A percentile compares a stretch with the other conserved stretches of the same genome.
These are phyloP conservation scores for Condylostoma magnum DNA, from an alignment of 169 alveolate genomes.

Conservation along the genomic window DNA sequence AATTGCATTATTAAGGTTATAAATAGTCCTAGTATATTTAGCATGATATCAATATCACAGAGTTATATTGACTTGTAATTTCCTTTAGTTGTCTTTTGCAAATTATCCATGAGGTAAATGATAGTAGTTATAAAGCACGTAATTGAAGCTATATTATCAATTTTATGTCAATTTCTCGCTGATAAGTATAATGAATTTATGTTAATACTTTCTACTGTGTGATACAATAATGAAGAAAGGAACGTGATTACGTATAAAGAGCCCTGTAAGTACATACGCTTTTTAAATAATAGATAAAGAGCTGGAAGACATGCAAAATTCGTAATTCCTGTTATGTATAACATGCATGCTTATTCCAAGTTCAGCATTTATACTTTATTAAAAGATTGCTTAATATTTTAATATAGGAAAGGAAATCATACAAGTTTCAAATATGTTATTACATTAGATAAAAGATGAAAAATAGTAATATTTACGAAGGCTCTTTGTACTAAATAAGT, in stretches of 20 bases:
- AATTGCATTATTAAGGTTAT: neutral
- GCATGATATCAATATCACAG: neutral
- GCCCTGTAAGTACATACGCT: neutral
- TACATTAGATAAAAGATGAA: too few relatives aligned
- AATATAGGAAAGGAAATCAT: too few relatives aligned
- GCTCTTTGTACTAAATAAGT: too few relatives aligned
- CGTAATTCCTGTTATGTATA: neutral
- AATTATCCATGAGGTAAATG: slow-evolving; percentile 4
- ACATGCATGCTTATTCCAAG: too few relatives aligned
- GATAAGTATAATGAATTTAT: neutral
- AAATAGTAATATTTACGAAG: too few relatives aligned
- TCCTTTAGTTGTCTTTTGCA: neutral
- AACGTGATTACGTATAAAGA: neutral
- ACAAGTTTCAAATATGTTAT: too few relatives aligned
- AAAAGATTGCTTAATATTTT: too few relatives aligned
- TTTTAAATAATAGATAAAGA: neutral
- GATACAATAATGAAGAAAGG: slow-evolving; percentile 1
- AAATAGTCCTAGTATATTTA: neutral
- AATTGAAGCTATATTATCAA: slow-evolving; percentile 6
- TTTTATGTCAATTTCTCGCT: neutral
- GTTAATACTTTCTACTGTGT: neutral
- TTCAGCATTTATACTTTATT: too few relatives aligned
- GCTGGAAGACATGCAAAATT: slow-evolving; percentile 10
- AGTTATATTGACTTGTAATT: neutral
- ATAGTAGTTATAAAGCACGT: neutral